A percentile compares a stretch with the other conserved stretches of the same genome.
phyloP scores from a whole-genome alignment of 352 stramenopile species.

The Pythium sukuiense region DNA sequence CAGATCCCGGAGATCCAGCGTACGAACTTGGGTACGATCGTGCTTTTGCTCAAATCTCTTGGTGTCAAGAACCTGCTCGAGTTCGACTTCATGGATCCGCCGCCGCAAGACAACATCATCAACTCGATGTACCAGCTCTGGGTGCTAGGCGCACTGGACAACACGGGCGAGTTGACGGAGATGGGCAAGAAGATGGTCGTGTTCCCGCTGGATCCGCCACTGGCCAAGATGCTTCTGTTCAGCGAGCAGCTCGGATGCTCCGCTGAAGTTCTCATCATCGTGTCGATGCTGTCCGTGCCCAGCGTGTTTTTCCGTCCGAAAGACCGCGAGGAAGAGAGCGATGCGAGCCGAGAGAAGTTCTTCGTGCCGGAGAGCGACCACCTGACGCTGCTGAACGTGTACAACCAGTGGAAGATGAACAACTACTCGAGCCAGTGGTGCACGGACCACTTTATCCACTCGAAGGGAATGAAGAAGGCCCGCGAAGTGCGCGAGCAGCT shows the following conservation, averaged over 20 bases:
- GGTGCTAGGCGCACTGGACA: conserved; percentile 97
- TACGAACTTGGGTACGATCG: conserved; percentile 97
- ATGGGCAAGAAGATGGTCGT: conserved; percentile 98
- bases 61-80: conserved; percentile 95
- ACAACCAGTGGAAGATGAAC: conserved; percentile 93
- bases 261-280: conserved; percentile 95
- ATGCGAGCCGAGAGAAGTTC: conserved; percentile 98
- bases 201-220: conserved; percentile 96
- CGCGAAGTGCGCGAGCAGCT: conserved; percentile 95
- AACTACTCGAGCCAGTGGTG: conserved; percentile 95
- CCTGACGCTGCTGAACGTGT: conserved; percentile 97
- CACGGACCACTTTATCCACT: conserved; percentile 96
- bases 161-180: conserved; percentile 95
- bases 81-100: conserved; percentile 99
- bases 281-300: conserved; percentile 97
- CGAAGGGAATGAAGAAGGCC: conserved; percentile 92
- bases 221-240: conserved; percentile 97
- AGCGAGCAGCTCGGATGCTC: conserved; percentile 93
- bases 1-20: conserved; percentile 98
- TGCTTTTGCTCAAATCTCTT: conserved; percentile 98
- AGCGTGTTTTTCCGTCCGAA: conserved; percentile 97
- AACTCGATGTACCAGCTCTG: conserved; percentile 99
- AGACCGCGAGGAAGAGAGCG: conserved; percentile 97
- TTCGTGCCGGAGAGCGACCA: conserved; percentile 98
- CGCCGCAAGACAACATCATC: conserved; percentile 95